Base-by-base conservation (phyloP, 768 basidiomycete species). In the Suillus americanus region DNA sequence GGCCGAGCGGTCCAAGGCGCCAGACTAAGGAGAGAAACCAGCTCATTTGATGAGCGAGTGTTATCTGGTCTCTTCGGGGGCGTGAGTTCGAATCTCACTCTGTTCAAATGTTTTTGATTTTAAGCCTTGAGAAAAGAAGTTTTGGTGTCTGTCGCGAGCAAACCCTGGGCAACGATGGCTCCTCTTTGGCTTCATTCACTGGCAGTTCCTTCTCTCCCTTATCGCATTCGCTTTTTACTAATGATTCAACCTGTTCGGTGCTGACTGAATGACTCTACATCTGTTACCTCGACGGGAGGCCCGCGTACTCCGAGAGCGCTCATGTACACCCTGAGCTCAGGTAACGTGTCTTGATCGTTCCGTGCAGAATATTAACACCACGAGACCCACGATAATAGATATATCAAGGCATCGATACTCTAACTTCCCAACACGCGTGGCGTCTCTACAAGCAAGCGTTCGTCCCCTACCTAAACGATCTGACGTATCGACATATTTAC, bases 1-100 rank as follows among this genome's bases (percentile, higher is more conserved):
- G 88, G 89, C 89, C 88, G 89, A 90, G 88, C 87, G 88, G 88
- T 89, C 88, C 86, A 89, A 90, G 89, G 89, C 88, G 89, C 86
- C 87, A 90, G 88, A 89, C 86, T 86, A 88, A 86, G 87, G 87
- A 82, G 64, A 59, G 45, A n/a, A n/a, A 46, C 45, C 45, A 46
- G 45, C 45, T 46, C 45, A 46, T 46, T 46, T 46, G n/a, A 46
- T 46, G 45, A 46, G 45, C 10, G n/a, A n/a, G 20, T 46, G 2
- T 46, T n/a, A 46, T 46, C 45, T 46, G 45, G 45, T 46, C 45
- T 46, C 45, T 46, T 46, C n/a, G 37, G 60, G 72, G 72, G 72
- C 72, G 73, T 71, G 72, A 74, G 72, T 74, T 74, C 72, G 70
- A 73, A 73, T 73, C 72, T 74, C 73, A 69, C 72, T 73, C 73